These are phyloP conservation scores for Guillardia theta DNA, from an alignment of 78 protist genomes.

Conservation along the genomic window DNA sequence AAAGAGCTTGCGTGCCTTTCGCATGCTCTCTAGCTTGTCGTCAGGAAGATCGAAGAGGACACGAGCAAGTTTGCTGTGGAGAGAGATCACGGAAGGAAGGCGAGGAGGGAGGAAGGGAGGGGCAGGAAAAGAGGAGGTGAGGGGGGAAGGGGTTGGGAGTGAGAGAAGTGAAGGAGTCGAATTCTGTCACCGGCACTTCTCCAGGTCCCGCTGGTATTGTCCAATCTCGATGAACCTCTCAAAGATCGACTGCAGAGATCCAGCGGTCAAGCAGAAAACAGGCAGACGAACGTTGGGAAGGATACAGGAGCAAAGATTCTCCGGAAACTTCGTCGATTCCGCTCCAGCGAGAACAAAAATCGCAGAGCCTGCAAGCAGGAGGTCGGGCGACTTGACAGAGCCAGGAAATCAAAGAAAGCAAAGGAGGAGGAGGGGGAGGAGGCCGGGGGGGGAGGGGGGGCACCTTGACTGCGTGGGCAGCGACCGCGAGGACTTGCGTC, in stretches of 20 bases:
- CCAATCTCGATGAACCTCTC: conserved; percentile 47
- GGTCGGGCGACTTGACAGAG: too few relatives aligned
- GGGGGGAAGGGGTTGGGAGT: background rate
- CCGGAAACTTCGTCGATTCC: conserved; percentile 39
- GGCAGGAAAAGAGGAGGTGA: conserved; percentile 26
- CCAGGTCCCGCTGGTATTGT: background rate
- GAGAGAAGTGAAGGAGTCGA: background rate
- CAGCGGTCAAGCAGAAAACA: too few relatives aligned
- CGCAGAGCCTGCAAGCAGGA: conserved; percentile 34
- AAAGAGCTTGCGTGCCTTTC: too few relatives aligned
- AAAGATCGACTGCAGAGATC: conserved; percentile 16
- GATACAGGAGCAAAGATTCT: conserved; percentile 51
- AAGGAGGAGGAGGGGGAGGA: too few relatives aligned
- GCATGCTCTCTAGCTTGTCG: too few relatives aligned
- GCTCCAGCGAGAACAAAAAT: conserved; percentile 34
- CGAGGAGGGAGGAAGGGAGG: conserved; percentile 14
- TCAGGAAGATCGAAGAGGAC: background rate
- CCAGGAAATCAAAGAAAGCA: too few relatives aligned
- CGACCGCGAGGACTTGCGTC: too few relatives aligned
- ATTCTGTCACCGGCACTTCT: background rate
- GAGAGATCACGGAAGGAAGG: background rate
- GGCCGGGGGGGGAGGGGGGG: background rate
- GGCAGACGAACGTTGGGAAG: too few relatives aligned
- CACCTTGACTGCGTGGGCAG: too few relatives aligned
- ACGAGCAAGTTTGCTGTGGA: background rate